Percentiles rank a stretch among this genome's conserved stretches.
Evolutionary conservation across 164 flowering plant genomes (phyloP).

Genomic region (Echeveria elegans): DNA sequence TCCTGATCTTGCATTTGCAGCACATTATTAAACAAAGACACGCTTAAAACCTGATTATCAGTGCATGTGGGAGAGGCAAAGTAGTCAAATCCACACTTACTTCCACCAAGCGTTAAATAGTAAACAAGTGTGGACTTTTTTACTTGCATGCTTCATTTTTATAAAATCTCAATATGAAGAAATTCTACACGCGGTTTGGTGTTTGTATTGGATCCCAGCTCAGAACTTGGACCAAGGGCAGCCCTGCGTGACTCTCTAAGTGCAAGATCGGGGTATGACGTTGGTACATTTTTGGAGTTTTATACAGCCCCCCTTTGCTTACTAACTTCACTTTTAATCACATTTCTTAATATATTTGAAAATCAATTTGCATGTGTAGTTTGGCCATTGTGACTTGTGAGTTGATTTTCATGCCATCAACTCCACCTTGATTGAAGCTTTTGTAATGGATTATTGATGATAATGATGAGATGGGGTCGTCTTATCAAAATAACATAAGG

Average conservation of each 20-base stretch:
- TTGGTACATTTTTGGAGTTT: not conserved
- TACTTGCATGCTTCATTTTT: not conserved
- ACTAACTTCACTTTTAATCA: not conserved
- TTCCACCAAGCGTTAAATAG: not conserved
- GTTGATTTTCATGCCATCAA: not conserved
- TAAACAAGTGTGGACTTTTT: not conserved
- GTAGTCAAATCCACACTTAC: not conserved
- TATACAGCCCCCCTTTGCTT: conserved; percentile 7
- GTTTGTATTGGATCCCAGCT: not conserved
- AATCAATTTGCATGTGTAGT: not conserved
- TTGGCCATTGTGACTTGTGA: not conserved
- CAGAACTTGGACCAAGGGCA: not conserved
- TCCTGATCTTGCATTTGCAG: not conserved
- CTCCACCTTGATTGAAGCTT: not conserved
- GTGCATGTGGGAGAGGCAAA: not conserved
- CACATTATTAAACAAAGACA: not conserved
- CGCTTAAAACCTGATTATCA: not conserved
- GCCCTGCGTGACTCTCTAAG: not conserved
- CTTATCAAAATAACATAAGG: not conserved
- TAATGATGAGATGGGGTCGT: not conserved
- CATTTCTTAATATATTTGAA: not conserved
- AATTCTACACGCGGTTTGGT: not conserved
- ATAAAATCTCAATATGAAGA: not conserved
- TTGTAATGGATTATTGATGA: not conserved
- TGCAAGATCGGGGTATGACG: not conserved